phyloP scores from a whole-genome alignment of 129 eudicot species.

The Mikania micrantha region DNA sequence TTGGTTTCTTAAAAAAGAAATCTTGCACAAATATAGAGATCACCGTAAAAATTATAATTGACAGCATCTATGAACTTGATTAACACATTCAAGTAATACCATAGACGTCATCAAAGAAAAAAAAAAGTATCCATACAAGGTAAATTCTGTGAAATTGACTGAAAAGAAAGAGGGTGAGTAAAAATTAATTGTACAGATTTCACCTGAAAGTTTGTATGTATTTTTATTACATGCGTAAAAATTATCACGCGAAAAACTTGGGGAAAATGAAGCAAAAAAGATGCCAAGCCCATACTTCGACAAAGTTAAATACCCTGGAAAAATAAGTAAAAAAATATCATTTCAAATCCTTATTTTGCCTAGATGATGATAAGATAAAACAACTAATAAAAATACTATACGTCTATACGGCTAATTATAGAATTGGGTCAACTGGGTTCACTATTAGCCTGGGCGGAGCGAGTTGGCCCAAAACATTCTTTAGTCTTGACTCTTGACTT shows the following conservation, averaged over 20 bases:
- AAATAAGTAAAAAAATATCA: neutral
- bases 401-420: neutral
- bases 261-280: slow-evolving; percentile 15
- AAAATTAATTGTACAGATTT: slow-evolving; percentile 12
- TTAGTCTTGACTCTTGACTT: too few species aligned
- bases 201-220: slow-evolving; percentile 15
- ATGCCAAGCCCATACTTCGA: neutral
- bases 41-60: neutral
- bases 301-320: slow-evolving; percentile 21
- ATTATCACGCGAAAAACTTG: neutral
- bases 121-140: neutral
- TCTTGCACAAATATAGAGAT: neutral
- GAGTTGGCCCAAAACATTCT: neutral
- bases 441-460: neutral
- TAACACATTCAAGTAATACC: neutral
- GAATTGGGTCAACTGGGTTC: neutral
- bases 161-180: neutral
- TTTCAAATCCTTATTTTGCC: neutral
- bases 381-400: too few species aligned
- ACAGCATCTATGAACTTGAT: neutral
- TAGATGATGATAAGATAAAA: neutral
- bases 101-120: neutral
- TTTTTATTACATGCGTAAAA: slow-evolving; percentile 19
- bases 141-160: neutral
- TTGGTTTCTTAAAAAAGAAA: neutral